A percentile compares a stretch with the other conserved stretches of the same genome.
Evolutionary conservation across 2,329 filamentous ascomycete genomes (phyloP).

Genomic region (Aspergillus novoparasiticus): DNA sequence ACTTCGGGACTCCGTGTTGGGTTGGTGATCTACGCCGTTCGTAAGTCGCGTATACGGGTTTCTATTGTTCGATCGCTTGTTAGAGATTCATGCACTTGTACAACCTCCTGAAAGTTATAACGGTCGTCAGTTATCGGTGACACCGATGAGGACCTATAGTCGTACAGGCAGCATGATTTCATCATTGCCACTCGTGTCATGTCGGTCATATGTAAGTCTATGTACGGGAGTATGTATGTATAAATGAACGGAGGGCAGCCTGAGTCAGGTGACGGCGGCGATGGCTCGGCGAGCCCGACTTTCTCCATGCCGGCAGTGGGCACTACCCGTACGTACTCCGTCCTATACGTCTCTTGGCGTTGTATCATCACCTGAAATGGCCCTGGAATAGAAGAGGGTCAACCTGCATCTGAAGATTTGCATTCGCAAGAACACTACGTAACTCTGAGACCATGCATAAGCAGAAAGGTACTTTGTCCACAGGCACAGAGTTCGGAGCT

Average conservation of each 20-base stretch:
- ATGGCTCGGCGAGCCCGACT: conserved; percentile 11
- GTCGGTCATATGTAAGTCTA: background rate
- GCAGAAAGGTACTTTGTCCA: conserved; percentile 1
- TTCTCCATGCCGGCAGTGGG: background rate
- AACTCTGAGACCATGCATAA: background rate
- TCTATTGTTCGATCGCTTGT: background rate
- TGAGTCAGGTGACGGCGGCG: conserved; percentile 4
- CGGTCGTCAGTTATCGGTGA: background rate
- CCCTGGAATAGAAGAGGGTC: background rate
- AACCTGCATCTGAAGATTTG: background rate
- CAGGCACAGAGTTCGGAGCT: background rate
- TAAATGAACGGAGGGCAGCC: background rate
- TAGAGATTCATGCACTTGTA: background rate
- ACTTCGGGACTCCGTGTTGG: conserved; percentile 6
- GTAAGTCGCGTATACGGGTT: background rate
- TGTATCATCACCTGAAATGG: background rate
- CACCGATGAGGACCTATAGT: background rate
- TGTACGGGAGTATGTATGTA: background rate
- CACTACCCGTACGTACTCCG: background rate
- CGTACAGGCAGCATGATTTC: background rate
- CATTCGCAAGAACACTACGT: background rate
- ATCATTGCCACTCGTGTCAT: conserved; percentile 1
- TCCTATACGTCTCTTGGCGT: background rate
- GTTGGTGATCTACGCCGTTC: conserved; percentile 3
- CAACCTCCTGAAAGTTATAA: background rate